These are phyloP conservation scores for Effrenium voratum DNA, from an alignment of 73 alveolate species.

Conservation along the genomic window DNA sequence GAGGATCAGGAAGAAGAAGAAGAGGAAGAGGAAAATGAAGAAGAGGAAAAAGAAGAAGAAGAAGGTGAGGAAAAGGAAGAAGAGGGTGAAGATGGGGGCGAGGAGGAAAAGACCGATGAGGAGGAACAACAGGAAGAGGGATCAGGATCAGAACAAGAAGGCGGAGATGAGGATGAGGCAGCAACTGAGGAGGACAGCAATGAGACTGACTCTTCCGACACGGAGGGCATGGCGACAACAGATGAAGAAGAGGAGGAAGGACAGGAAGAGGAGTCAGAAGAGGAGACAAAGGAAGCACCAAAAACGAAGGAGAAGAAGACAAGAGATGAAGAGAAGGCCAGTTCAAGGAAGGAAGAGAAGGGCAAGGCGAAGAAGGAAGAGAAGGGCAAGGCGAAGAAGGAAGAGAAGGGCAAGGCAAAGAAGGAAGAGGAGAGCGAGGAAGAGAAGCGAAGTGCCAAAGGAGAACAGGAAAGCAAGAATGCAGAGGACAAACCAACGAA, in stretches of 20 bases:
- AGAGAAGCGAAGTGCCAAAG: background rate
- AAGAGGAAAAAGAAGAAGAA: background rate
- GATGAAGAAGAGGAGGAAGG: background rate
- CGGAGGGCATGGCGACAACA: background rate
- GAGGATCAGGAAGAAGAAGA: background rate
- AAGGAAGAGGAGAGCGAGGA: background rate
- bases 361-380: background rate
- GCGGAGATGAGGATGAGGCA: background rate
- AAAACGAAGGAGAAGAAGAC: background rate
- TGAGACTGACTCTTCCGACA: background rate
- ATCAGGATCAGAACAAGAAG: background rate
- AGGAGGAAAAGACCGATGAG: background rate
- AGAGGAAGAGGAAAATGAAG: background rate
- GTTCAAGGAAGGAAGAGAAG: background rate
- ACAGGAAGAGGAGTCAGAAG: background rate
- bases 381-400: background rate
- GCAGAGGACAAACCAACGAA: background rate
- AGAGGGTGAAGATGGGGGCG: background rate
- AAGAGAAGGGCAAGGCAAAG: background rate
- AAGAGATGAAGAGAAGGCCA: background rate
- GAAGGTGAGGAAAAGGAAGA: background rate
- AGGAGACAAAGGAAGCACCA: background rate
- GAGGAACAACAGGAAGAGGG: background rate
- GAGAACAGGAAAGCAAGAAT: background rate
- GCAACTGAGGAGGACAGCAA: background rate